phyloP scores from a whole-genome alignment of 805 yeast species.

The Ogataea angusta region DNA sequence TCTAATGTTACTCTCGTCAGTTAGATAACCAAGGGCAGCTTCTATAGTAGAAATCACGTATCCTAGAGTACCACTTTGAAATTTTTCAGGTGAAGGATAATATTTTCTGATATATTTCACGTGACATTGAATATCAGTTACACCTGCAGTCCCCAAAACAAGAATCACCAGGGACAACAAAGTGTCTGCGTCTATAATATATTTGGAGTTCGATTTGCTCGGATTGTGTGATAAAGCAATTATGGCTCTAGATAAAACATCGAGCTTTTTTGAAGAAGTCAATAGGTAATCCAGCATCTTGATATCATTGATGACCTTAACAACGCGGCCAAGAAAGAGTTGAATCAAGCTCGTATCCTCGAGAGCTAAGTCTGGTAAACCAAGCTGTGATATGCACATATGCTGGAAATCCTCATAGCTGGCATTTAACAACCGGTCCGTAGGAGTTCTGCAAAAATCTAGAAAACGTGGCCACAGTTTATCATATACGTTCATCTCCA shows the following conservation, averaged over 20 bases:
- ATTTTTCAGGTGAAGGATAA: slow-evolving; percentile 39
- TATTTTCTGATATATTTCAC: slow-evolving; percentile 64
- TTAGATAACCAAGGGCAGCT: slow-evolving; percentile 70
- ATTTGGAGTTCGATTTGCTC: neutral
- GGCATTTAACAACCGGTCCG: slow-evolving; percentile 22
- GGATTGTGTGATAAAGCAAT: neutral
- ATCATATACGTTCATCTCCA: slow-evolving; percentile 66
- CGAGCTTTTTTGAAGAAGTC: slow-evolving; percentile 45
- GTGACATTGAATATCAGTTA: slow-evolving; percentile 58
- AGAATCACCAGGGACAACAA: slow-evolving; percentile 68
- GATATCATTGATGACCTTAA: slow-evolving; percentile 51
- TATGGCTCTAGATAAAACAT: slow-evolving; percentile 31
- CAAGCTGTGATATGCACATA: slow-evolving; percentile 50
- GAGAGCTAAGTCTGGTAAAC: slow-evolving; percentile 31
- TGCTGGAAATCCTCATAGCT: slow-evolving; percentile 37
- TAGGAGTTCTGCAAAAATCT: slow-evolving; percentile 3
- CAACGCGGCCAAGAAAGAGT: slow-evolving; percentile 41
- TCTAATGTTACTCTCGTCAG: slow-evolving; percentile 29
- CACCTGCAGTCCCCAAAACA: slow-evolving; percentile 62
- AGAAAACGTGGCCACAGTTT: slow-evolving; percentile 55
- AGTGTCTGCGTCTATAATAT: slow-evolving; percentile 74
- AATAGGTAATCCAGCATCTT: slow-evolving; percentile 44
- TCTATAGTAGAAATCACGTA: slow-evolving; percentile 83
- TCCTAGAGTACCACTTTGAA: slow-evolving; percentile 59
- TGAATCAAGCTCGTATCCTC: slow-evolving; percentile 22